Conservation (phyloP, 176 grass and related monocot genomes). For the sorghum (Sorghum bicolor) region Sorghum_bicolor_NCBIv3 NC_012874.2:50610501-50611000, state of each 20-base stretch:
- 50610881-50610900: slow-evolving; percentile 87
- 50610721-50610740: background rate
- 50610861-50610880: slow-evolving; percentile 92
- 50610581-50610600: background rate
- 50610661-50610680: too few species aligned
- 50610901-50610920: slow-evolving; percentile 81
- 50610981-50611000: background rate
- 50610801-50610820: slow-evolving; percentile 76
- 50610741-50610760: background rate
- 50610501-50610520: slow-evolving; percentile 78
- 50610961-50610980: background rate
- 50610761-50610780: background rate
- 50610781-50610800: background rate
- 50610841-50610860: slow-evolving; percentile 94
- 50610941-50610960: background rate
- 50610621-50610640: background rate
- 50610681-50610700: background rate
- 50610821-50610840: slow-evolving; percentile 81
- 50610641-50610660: background rate
- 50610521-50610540: slow-evolving; percentile 88
- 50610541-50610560: slow-evolving; percentile 69
- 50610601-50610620: background rate
- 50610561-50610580: background rate
- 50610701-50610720: background rate
- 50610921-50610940: slow-evolving; percentile 92